Conservation (phyloP, 257 asterid genomes). For the Nemophila menziesii region DNA sequence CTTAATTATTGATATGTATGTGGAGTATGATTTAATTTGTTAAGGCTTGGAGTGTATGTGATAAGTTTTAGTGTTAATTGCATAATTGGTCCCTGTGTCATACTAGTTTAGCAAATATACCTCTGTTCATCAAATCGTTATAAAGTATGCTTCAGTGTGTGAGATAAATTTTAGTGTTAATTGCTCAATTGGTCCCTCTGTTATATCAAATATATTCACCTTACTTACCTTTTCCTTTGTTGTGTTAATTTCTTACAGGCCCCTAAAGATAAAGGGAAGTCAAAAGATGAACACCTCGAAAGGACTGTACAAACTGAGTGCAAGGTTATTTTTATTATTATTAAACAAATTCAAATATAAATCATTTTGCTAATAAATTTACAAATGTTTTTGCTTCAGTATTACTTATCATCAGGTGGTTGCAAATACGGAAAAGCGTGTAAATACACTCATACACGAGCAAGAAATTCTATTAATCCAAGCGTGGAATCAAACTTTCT, state of each 20-base stretch:
- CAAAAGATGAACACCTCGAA: slow-evolving; percentile 21
- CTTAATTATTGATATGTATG: neutral
- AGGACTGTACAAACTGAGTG: slow-evolving; percentile 25
- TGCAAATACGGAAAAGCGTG: slow-evolving; percentile 38
- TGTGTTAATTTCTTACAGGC: slow-evolving; percentile 10
- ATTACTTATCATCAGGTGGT: slow-evolving; percentile 32
- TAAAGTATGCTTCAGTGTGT: neutral
- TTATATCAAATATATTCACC: neutral
- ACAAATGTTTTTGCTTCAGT: slow-evolving; percentile 17
- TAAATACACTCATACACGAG: slow-evolving; percentile 27
- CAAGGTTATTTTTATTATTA: slow-evolving; percentile 21
- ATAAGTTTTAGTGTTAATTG: neutral
- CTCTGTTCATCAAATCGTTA: too few relatives aligned
- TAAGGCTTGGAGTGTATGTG: neutral
- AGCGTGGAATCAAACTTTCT: slow-evolving; percentile 31
- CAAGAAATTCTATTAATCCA: slow-evolving; percentile 20
- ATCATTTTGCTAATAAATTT: neutral
- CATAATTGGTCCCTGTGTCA: neutral
- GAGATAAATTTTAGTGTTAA: neutral
- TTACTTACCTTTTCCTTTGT: neutral
- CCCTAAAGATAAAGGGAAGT: slow-evolving; percentile 18
- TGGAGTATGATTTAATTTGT: neutral
- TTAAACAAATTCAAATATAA: neutral
- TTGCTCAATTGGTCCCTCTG: neutral
- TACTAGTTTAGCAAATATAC: too few relatives aligned